Conservation (phyloP, 768 basidiomycete species). For the Boletus insuetus region DNA sequence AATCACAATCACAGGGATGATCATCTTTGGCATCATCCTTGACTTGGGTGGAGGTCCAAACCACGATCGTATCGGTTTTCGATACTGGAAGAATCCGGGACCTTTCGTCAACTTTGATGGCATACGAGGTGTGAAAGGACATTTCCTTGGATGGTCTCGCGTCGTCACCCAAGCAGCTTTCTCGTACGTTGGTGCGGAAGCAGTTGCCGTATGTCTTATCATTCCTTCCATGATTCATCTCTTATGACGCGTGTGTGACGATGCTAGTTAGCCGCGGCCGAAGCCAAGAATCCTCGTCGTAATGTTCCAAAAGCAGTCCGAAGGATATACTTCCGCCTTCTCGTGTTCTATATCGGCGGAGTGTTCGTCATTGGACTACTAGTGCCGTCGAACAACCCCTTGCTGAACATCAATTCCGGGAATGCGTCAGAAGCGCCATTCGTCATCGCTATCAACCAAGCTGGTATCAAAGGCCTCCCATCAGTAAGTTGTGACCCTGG, state of each 20-base stretch:
- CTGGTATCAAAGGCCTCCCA: constrained; percentile 54
- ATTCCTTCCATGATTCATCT: neutral
- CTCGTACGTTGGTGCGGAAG: constrained; percentile 54
- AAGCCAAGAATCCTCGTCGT: constrained; percentile 46
- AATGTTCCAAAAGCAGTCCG: constrained; percentile 35
- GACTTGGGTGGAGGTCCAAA: constrained; percentile 54
- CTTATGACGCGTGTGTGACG: neutral
- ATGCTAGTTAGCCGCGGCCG: constrained; percentile 36
- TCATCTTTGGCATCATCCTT: constrained; percentile 42
- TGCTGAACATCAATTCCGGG: constrained; percentile 34
- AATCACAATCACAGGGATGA: constrained; percentile 39
- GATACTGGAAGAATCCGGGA: constrained; percentile 50
- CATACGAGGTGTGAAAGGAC: constrained; percentile 41
- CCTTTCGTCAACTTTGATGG: constrained; percentile 45
- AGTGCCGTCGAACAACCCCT: constrained; percentile 41
- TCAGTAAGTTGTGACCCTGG: constrained; percentile 27
- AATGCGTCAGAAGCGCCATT: constrained; percentile 48
- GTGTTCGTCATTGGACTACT: constrained; percentile 44
- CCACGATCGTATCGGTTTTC: constrained; percentile 46
- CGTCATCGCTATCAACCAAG: constrained; percentile 48
- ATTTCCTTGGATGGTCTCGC: constrained; percentile 47
- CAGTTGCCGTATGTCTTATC: constrained; percentile 31
- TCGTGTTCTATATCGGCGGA: constrained; percentile 34
- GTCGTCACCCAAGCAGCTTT: constrained; percentile 57
- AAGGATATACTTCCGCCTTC: constrained; percentile 43